Percentiles rank a stretch among this genome's conserved stretches.
Evolutionary conservation across 2,329 filamentous ascomycete genomes (phyloP).

Genomic region (Fusarium chuoi): DNA sequence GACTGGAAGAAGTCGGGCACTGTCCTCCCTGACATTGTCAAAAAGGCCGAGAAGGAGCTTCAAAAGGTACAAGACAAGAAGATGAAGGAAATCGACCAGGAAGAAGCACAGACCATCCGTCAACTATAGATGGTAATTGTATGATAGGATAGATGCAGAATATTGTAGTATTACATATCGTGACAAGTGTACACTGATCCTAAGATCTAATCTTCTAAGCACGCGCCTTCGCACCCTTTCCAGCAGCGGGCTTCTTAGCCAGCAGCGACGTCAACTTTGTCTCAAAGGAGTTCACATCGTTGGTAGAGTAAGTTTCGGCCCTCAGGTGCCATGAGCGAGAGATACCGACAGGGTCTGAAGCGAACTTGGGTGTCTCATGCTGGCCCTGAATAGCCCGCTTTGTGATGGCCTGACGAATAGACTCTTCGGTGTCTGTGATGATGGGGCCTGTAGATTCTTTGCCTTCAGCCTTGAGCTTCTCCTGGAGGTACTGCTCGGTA

Average conservation of each 20-base stretch:
- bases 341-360: slow-evolving; percentile 48
- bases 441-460: slow-evolving; percentile 39
- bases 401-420: slow-evolving; percentile 48
- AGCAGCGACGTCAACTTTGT: slow-evolving; percentile 51
- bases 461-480: slow-evolving; percentile 37
- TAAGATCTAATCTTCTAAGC: slow-evolving; percentile 36
- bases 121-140: slow-evolving; percentile 45
- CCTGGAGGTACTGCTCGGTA: slow-evolving; percentile 47
- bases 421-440: slow-evolving; percentile 49
- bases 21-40: slow-evolving; percentile 60
- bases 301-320: slow-evolving; percentile 50
- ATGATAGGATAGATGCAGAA: slow-evolving; percentile 31
- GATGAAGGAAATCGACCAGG: slow-evolving; percentile 60
- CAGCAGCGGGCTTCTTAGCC: slow-evolving; percentile 33
- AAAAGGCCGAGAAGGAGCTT: slow-evolving; percentile 58
- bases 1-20: slow-evolving; percentile 58
- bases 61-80: slow-evolving; percentile 64
- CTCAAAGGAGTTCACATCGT: slow-evolving; percentile 52
- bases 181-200: slow-evolving; percentile 44
- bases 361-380: slow-evolving; percentile 50
- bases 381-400: slow-evolving; percentile 50
- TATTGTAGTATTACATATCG: slow-evolving; percentile 46
- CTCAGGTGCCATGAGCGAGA: slow-evolving; percentile 52
- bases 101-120: slow-evolving; percentile 61
- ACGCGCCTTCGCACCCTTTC: slow-evolving; percentile 39